Conservation (phyloP, 805 yeast genomes). For the Debaryomyces castellii region DNA sequence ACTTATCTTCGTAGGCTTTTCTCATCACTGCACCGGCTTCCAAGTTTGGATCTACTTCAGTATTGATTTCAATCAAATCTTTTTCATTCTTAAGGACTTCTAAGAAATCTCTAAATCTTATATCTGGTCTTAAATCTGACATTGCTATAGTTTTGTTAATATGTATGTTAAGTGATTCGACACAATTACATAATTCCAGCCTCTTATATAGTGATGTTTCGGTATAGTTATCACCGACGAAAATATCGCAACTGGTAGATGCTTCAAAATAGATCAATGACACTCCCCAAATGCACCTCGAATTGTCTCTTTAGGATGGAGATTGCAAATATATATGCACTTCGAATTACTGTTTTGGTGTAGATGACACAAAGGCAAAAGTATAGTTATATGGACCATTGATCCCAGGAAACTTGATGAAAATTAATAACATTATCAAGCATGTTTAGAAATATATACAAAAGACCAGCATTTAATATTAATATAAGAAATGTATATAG, state of each 20-base stretch:
- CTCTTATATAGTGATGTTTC: background rate
- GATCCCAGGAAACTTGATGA: background rate
- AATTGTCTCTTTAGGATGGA: background rate
- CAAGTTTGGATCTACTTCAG: conserved; percentile 21
- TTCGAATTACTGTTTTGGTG: background rate
- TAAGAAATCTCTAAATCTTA: conserved; percentile 22
- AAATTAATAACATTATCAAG: background rate
- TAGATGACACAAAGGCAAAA: background rate
- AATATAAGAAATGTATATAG: background rate
- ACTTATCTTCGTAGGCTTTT: conserved; percentile 17
- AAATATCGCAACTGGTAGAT: background rate
- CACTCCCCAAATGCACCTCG: background rate
- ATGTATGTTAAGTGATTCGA: background rate
- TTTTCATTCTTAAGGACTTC: conserved; percentile 17
- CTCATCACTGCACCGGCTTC: conserved; percentile 29
- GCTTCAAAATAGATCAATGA: no score
- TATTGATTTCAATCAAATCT: conserved; percentile 19
- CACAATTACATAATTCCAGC: background rate
- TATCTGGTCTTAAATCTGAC: conserved; percentile 13
- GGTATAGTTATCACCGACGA: background rate
- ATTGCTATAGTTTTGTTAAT: background rate
- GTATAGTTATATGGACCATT: background rate
- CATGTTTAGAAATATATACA: background rate
- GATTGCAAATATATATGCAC: background rate
- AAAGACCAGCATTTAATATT: no score